Base-by-base conservation (phyloP, 805 yeast genomes). In the Clavispora santaluciae region DNA sequence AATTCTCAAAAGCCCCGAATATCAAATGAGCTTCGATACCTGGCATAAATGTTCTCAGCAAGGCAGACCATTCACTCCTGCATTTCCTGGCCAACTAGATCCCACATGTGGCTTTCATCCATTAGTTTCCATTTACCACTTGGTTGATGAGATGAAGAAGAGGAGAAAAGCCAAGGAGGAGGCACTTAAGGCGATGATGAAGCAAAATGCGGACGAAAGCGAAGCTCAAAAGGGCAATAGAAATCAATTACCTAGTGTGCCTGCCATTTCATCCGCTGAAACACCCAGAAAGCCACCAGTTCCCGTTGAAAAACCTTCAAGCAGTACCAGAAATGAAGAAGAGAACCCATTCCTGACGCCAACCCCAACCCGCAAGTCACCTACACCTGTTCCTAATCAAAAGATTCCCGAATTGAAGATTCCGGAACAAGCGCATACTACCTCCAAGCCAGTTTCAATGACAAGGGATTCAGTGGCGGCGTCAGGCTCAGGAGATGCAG, bases 41-140 rank as follows among this genome's bases (percentile, higher is more conserved):
- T 86, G 95, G 95, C 69, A 73, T 51, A 67, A 66, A 38, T 52
- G 65, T 25, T 56, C 61, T n/a, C 64, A 63, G 30, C 63, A 55
- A 41, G 72, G 73, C 17, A 48, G 64, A 45, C 60, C 61, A 30
- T 60, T 64, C 57, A 61, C 63, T 1, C 75, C 79, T 2, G 10
- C 31, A 28, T 28, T 28, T 6, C 11, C 18, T 7, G 31, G 31
- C 3, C 31, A 28, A 8, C 35, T 30, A 9, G 93, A 88, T 61
- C 97, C 98, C 12, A 86, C 95, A 1, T 72, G 76, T 40, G 91
- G 90, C 1, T 90, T 76, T 60, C 95, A 90, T 63, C 98, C 99
- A 0, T 70, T 90, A 48, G 66, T 91, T 10, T 87, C 96, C 6
- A 83, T 91, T 28, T 93, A 93, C 59, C 83, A 78, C 56, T 72